Base-by-base conservation (phyloP, 441 rosid genomes). In the Eruca vesicaria region DNA sequence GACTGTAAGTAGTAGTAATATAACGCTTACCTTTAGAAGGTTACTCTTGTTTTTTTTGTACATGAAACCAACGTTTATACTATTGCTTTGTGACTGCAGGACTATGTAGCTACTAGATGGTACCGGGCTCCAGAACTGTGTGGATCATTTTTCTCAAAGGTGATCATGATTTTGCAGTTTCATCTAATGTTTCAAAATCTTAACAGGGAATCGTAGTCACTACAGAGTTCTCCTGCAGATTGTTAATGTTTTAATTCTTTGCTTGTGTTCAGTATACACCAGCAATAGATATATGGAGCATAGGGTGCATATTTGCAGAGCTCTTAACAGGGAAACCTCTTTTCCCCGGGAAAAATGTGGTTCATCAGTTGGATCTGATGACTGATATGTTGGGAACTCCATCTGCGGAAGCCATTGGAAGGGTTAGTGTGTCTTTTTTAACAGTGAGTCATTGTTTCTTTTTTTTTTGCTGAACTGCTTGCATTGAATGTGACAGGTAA, bases 131-230 rank as follows among this genome's bases (percentile, higher is more conserved):
- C 99, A 55, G 99, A 94, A 85, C 82, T 94, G 45, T 94, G 99
- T 76, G 99, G 99, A 71, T 94, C 99, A 35, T 90, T 94, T 84
- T 92, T 90, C 91, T 92, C 99, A 18, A 92, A 94, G 99, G 99
- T 94, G 68, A 19, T 6, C 52, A 68, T 63, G 14, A 23, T 56
- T 73, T 73, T 78, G 19, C 41, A 41, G 1, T 53, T 41, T 35
- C 20, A 14, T 72, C 14, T 15, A 48, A 14, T 66, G 10, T 31
- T 43, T 45, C 32, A 48, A 19, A n/a, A 53, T 56, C 9, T 11
- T 8, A 3, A 9, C 14, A 20, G 23, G 2, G 23, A 68, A 55
- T 55, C 19, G 4, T 29, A 62, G 16, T 62, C 53, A 26, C 1
- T 28, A 16, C 15, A 56, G 38, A 64, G 23, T 35, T 68, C 63